A percentile compares a stretch with the other conserved stretches of the same genome.
Conservation (phyloP, 2,329 filamentous ascomycete genomes). For the Dactylellina cionopaga region DNA sequence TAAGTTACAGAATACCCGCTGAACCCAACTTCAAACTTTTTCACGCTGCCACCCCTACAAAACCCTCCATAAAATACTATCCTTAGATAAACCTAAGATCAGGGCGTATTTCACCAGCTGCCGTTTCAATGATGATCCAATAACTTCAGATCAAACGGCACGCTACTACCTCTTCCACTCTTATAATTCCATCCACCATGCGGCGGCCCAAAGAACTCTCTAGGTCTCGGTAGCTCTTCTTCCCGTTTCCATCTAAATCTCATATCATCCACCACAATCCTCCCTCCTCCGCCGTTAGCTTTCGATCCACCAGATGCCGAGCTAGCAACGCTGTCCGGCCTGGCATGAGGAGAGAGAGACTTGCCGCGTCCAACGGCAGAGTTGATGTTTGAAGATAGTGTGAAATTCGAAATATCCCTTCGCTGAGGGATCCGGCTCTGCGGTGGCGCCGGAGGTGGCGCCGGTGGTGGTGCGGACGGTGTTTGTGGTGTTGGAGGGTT, state of each 20-base stretch:
- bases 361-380: conserved; percentile 41
- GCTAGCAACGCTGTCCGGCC: conserved; percentile 41
- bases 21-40: not conserved
- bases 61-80: not conserved
- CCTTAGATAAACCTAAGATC: too few relatives aligned
- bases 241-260: conserved; percentile 91
- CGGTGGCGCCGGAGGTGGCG: conserved; percentile 60
- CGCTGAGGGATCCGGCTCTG: conserved; percentile 59
- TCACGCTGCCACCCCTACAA: not conserved
- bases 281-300: conserved; percentile 57
- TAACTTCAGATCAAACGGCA: conserved; percentile 82
- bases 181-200: conserved; percentile 78
- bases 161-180: conserved; percentile 90
- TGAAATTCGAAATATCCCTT: conserved; percentile 60
- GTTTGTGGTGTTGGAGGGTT: conserved; percentile 52
- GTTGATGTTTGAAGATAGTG: conserved; percentile 55
- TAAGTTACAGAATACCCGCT: not conserved
- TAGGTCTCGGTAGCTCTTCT: conserved; percentile 80
- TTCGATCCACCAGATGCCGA: conserved; percentile 13
- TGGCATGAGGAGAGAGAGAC: conserved; percentile 30
- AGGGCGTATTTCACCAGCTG: too few relatives aligned
- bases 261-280: conserved; percentile 75
- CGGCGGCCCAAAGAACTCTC: conserved; percentile 73
- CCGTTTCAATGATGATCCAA: conserved; percentile 62
- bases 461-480: conserved; percentile 55